phyloP scores from a whole-genome alignment of 169 alveolate species.

The Besnoitia besnoiti region DNA sequence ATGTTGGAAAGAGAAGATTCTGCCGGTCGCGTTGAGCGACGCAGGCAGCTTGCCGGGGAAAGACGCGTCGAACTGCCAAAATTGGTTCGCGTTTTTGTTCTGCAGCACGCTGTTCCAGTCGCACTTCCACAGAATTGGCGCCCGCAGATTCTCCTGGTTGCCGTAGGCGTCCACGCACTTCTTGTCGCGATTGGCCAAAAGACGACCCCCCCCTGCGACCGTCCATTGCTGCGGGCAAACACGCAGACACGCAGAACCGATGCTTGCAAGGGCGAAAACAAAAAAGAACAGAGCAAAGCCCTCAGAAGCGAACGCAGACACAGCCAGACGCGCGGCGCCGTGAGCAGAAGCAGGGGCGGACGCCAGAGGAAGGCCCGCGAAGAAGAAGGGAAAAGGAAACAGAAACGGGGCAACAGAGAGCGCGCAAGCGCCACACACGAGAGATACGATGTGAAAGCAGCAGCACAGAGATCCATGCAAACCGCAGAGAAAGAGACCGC shows the following conservation, averaged over 20 bases:
- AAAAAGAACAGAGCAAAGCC: neutral
- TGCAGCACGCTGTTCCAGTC: constrained; percentile 55
- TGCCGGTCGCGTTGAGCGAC: constrained; percentile 22
- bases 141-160: neutral
- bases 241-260: neutral
- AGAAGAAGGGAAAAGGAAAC: neutral
- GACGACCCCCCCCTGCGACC: constrained; percentile 45
- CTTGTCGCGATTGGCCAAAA: constrained; percentile 40
- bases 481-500: too few species aligned
- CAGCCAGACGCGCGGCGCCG: too few species aligned
- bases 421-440: neutral
- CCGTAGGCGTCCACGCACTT: constrained; percentile 58
- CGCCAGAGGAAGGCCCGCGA: too few species aligned
- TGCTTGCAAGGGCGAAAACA: neutral
- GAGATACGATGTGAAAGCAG: neutral
- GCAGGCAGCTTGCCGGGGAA: neutral
- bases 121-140: constrained; percentile 39
- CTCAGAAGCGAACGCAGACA: neutral
- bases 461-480: neutral
- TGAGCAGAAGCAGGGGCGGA: too few species aligned
- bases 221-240: constrained; percentile 44
- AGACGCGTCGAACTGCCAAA: constrained; percentile 60
- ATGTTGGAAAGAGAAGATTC: constrained; percentile 42
- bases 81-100: constrained; percentile 26
- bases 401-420: neutral